phyloP scores from a whole-genome alignment of 352 stramenopile genomes.

The Globisporangium megalacanthum region DNA sequence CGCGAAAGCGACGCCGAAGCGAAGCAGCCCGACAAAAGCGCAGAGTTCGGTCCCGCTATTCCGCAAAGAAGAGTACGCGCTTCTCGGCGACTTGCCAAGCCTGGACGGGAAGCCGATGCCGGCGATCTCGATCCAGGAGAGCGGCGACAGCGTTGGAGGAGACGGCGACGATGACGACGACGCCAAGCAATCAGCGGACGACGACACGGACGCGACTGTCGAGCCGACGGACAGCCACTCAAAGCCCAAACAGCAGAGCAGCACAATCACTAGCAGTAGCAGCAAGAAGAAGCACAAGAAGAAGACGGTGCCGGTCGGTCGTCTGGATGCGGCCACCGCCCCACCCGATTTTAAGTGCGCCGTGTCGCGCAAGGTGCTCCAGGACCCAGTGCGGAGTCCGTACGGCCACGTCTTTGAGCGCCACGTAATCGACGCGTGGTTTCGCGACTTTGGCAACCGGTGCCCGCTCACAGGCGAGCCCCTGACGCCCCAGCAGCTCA shows the following conservation, averaged over 20 bases:
- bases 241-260: slow-evolving; percentile 24
- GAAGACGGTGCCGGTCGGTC: slow-evolving; percentile 25
- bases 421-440: slow-evolving; percentile 74
- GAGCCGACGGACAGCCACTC: neutral
- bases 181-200: slow-evolving; percentile 21
- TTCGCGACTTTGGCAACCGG: slow-evolving; percentile 77
- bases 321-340: too few species aligned
- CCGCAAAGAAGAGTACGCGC: slow-evolving; percentile 75
- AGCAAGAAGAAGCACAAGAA: slow-evolving; percentile 33
- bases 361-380: slow-evolving; percentile 66
- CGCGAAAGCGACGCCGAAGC: slow-evolving; percentile 19
- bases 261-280: too few species aligned
- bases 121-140: slow-evolving; percentile 55
- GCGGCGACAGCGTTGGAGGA: slow-evolving; percentile 16
- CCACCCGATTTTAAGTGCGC: slow-evolving; percentile 67
- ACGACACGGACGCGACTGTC: slow-evolving; percentile 7
- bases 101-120: slow-evolving; percentile 28
- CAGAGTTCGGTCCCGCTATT: slow-evolving; percentile 32
- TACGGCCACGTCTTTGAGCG: slow-evolving; percentile 77
- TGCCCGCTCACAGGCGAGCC: slow-evolving; percentile 72
- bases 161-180: slow-evolving; percentile 23
- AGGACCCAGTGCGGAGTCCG: slow-evolving; percentile 62
- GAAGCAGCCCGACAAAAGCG: slow-evolving; percentile 27
- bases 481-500: slow-evolving; percentile 44
- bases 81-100: slow-evolving; percentile 69